phyloP scores from a whole-genome alignment of 2,329 filamentous ascomycete species.

The Parastagonospora nodorum region DNA sequence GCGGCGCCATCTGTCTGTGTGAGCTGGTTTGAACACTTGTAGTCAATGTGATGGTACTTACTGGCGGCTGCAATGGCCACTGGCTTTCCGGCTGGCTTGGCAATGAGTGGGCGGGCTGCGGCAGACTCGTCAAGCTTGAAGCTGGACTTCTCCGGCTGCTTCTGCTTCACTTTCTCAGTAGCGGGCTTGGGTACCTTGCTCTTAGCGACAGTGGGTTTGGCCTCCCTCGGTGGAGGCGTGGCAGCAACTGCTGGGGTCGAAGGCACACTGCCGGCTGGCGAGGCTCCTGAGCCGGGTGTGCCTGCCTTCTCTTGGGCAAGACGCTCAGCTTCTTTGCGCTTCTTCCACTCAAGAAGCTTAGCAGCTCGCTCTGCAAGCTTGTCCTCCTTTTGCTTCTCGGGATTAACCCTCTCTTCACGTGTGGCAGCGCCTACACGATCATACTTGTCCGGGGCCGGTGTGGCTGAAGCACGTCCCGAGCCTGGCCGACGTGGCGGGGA shows the following conservation, averaged over 20 bases:
- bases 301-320: constrained; percentile 69
- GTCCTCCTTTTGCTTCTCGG: constrained; percentile 29
- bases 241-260: constrained; percentile 58
- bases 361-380: constrained; percentile 31
- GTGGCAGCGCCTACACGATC: constrained; percentile 45
- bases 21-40: constrained; percentile 8
- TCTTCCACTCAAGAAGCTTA: constrained; percentile 80
- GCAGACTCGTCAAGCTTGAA: constrained; percentile 44
- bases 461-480: constrained; percentile 70
- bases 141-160: constrained; percentile 47
- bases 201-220: constrained; percentile 58
- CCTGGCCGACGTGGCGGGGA: constrained; percentile 65
- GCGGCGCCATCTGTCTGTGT: constrained; percentile 48
- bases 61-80: constrained; percentile 20
- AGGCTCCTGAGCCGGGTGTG: constrained; percentile 61
- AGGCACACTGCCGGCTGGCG: constrained; percentile 68
- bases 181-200: constrained; percentile 90
- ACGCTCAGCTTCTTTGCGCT: constrained; percentile 51
- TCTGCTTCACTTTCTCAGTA: constrained; percentile 73
- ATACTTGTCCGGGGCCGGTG: constrained; percentile 30
- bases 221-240: constrained; percentile 23
- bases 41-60: constrained; percentile 9
- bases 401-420: constrained; percentile 61
- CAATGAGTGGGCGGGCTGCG: constrained; percentile 33
- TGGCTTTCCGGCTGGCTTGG: constrained; percentile 34